Percentiles rank a stretch among this genome's conserved stretches.
Evolutionary conservation across 1,139 yeast species (phyloP).

Genomic region (Fermentozyma sake): DNA sequence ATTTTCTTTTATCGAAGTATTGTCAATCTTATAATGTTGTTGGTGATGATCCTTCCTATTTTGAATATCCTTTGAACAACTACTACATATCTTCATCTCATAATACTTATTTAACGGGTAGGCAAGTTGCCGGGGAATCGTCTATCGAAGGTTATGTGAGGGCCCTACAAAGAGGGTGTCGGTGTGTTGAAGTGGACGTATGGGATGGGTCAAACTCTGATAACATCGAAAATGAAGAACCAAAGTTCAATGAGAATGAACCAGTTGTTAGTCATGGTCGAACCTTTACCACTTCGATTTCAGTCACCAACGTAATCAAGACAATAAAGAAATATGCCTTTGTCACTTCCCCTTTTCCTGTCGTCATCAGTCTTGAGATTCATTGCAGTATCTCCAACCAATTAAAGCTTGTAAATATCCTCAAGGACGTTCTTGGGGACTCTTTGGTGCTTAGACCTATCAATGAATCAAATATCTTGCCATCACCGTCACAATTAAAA

Average conservation of each 20-base stretch:
- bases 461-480: conserved; percentile 34
- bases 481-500: conserved; percentile 69
- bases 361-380: conserved; percentile 82
- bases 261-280: conserved; percentile 92
- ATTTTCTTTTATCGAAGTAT: conserved; percentile 47
- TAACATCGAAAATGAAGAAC: conserved; percentile 17
- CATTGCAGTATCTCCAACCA: conserved; percentile 73
- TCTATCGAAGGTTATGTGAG: conserved; percentile 89
- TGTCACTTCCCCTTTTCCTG: conserved; percentile 75
- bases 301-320: conserved; percentile 63
- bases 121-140: conserved; percentile 89
- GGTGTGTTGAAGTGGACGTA: conserved; percentile 88
- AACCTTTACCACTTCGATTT: conserved; percentile 71
- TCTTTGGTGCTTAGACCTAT: conserved; percentile 47
- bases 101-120: conserved; percentile 84
- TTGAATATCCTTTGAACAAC: conserved; percentile 69
- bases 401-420: conserved; percentile 43
- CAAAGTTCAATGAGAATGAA: conserved; percentile 24
- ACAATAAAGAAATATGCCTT: conserved; percentile 83
- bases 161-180: conserved; percentile 85
- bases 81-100: conserved; percentile 92
- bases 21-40: conserved; percentile 29
- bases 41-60: conserved; percentile 32
- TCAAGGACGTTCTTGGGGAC: conserved; percentile 58
- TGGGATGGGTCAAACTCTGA: conserved; percentile 69